Evolutionary conservation across 1,284 basidiomycete species (phyloP), one percentile per base, ranked within the genome.

Genomic region (Agaricales sp.): DNA sequence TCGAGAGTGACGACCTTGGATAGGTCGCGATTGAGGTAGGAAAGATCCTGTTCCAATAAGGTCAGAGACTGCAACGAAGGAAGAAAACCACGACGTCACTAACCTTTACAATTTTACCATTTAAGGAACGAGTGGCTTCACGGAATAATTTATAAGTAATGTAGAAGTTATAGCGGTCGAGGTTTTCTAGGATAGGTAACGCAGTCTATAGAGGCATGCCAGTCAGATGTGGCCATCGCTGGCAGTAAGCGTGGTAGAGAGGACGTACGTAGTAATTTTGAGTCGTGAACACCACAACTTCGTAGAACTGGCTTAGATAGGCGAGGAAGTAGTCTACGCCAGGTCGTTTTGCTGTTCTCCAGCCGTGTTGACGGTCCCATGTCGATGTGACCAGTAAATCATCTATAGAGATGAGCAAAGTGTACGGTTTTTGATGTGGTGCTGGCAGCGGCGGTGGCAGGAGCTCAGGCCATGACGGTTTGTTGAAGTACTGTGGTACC

Each of bases 321-420:
- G 81, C 93, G 46, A 99, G 73, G 77, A 98, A 99, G 67, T 98
- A 97, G 64, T 99, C 96, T 6, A 95, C 87, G 2, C 96, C 96
- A 1, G 95, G 95, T 47, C 96, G 82, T 67, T 94, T 94, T 30
- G 90, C 91, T 2, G 90, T 93, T 56, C 88, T 74, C 91, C 91
- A 94, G 25, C 91, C 91, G 58, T 87, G 72, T 69, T 85, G 75
- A 48, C 90, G 82, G 89, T 94, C 91, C 95, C 95, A 99, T 2
- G 82, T 85, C 13, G 89, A 93, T 23, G 88, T 87, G 18, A 98
- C 79, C 16, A 99, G 76, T 19, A 99, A 73, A 60, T 96, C 94
- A 57, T 99, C 95, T 20, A 99, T 69, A 43, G 93, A 94, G 44
- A 99, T 67, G 2, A 98, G 74, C 30, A 99, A 77, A 0, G 94